phyloP scores from a whole-genome alignment of 1,139 yeast species.

The Nadsonia commutata region DNA sequence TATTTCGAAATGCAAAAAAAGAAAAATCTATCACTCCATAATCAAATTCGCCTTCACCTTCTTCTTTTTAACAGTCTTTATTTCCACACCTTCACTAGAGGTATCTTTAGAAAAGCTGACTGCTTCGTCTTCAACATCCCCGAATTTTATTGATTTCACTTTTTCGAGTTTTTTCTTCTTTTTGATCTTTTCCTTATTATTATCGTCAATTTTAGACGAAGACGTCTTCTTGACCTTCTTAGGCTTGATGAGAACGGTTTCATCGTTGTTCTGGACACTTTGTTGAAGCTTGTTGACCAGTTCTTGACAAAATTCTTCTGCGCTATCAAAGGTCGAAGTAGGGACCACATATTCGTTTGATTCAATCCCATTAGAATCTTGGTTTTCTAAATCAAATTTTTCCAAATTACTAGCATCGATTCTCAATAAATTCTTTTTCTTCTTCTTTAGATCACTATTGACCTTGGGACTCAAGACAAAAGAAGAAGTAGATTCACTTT shows the following conservation, averaged over 20 bases:
- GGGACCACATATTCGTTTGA: constrained; percentile 2
- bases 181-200: constrained; percentile 16
- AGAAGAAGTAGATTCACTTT: constrained; percentile 3
- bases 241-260: constrained; percentile 2
- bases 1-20: too few relatives aligned
- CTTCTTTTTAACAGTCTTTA: constrained; percentile 4
- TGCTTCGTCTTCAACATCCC: constrained; percentile 7
- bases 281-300: not conserved
- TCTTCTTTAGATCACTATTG: constrained; percentile 4
- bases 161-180: constrained; percentile 10
- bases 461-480: constrained; percentile 5
- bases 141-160: constrained; percentile 4
- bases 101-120: constrained; percentile 8
- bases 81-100: not conserved
- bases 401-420: constrained; percentile 9
- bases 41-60: constrained; percentile 1
- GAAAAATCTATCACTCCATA: too few relatives aligned
- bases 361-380: constrained; percentile 4
- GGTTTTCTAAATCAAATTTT: constrained; percentile 8
- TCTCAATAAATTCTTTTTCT: constrained; percentile 12
- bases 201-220: constrained; percentile 11
- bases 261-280: not conserved
- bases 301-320: not conserved
- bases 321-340: not conserved
- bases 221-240: constrained; percentile 2